A percentile compares a stretch with the other conserved stretches of the same genome.
Evolutionary conservation across 1,139 yeast species (phyloP).

Genomic region (Saccharomyces hybrid): DNA sequence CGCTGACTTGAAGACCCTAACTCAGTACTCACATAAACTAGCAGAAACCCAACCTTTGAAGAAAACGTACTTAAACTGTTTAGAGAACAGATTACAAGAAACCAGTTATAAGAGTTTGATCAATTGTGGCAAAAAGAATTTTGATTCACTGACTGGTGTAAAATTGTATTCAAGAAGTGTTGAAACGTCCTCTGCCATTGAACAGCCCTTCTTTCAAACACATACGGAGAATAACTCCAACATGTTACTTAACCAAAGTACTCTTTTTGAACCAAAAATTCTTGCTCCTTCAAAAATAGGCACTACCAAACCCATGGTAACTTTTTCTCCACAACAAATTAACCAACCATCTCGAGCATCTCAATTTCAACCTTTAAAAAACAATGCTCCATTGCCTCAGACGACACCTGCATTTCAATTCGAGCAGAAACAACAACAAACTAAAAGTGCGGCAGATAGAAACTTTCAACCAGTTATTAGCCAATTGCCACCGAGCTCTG

Average conservation of each 20-base stretch:
- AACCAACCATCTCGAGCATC: not conserved
- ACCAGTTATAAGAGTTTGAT: slow-evolving; percentile 28
- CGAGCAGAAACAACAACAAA: not conserved
- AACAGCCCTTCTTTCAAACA: not conserved
- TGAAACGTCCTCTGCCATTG: not conserved
- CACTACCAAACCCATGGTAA: not conserved
- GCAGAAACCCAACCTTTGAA: slow-evolving; percentile 40
- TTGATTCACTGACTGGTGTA: slow-evolving; percentile 1
- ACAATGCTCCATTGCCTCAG: not conserved
- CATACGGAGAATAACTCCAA: not conserved
- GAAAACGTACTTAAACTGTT: slow-evolving; percentile 49
- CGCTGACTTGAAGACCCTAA: slow-evolving; percentile 53
- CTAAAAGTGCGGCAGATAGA: not conserved
- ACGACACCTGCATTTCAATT: not conserved
- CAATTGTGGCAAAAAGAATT: slow-evolving; percentile 33
- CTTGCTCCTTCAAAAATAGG: not conserved
- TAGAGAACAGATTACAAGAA: slow-evolving; percentile 42
- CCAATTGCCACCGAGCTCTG: not conserved
- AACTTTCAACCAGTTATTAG: not conserved
- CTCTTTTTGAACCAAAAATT: not conserved
- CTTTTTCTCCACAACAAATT: not conserved
- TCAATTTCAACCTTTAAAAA: not conserved
- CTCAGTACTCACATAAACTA: slow-evolving; percentile 37
- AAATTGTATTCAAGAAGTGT: not conserved
- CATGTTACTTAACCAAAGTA: not conserved